These are phyloP conservation scores for Musa schizocarpa DNA, from an alignment of 176 grass and related monocot genomes.

Conservation along the genomic window DNA sequence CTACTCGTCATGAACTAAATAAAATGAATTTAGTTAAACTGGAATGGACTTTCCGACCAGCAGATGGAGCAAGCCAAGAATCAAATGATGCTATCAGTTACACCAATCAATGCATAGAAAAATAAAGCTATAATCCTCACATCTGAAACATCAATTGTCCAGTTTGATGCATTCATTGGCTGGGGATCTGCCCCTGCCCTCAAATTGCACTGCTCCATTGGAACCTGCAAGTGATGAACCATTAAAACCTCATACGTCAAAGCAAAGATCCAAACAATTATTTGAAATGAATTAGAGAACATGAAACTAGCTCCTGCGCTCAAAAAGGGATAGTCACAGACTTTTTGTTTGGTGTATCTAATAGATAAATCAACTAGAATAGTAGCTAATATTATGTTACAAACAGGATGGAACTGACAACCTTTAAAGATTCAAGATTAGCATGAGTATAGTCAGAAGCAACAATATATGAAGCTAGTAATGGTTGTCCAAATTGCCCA, in stretches of 20 bases:
- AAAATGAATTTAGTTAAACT: background rate
- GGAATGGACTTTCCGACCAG: background rate
- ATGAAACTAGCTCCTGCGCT: too few relatives aligned
- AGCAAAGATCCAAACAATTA: background rate
- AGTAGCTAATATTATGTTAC: too few relatives aligned
- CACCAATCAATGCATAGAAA: background rate
- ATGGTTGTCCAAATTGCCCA: too few relatives aligned
- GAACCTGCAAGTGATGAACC: conserved; percentile 24
- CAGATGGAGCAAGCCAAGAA: background rate
- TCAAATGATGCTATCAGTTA: background rate
- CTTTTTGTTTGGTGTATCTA: too few relatives aligned
- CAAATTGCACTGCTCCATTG: conserved; percentile 21
- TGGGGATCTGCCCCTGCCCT: conserved; percentile 22
- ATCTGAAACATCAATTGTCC: conserved; percentile 40
- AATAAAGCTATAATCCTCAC: conserved; percentile 15
- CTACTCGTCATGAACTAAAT: background rate
- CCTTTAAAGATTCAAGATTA: too few relatives aligned
- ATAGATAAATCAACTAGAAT: too few relatives aligned
- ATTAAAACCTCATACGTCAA: background rate
- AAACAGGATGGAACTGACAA: too few relatives aligned
- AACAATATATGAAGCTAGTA: too few relatives aligned
- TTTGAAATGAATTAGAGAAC: too few relatives aligned
- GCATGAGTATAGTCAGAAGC: too few relatives aligned
- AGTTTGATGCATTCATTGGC: conserved; percentile 18
- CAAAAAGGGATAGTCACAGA: too few relatives aligned